Percentiles rank a stretch among this genome's conserved stretches.
phyloP scores from a whole-genome alignment of 495 filamentous ascomycete species.

The Lasiosphaeria ovina region DNA sequence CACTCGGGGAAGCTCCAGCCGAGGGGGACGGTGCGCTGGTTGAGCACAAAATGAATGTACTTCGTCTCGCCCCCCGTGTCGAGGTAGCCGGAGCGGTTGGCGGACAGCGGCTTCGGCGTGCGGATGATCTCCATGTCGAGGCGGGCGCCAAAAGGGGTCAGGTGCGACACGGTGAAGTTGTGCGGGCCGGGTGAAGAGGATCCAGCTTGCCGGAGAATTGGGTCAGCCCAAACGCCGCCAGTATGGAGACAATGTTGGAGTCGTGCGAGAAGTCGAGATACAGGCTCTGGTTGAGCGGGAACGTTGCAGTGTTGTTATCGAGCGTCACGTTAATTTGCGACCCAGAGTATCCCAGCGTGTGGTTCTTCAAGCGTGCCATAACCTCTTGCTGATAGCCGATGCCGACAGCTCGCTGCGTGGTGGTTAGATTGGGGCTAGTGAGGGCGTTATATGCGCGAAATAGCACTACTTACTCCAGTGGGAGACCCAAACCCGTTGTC shows the following conservation, averaged over 20 bases:
- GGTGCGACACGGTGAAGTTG: conserved; percentile 52
- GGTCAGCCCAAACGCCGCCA: conserved; percentile 71
- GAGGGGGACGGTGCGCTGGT: conserved; percentile 61
- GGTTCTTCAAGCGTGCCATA: conserved; percentile 55
- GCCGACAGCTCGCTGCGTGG: conserved; percentile 51
- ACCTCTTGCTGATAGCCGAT: conserved; percentile 65
- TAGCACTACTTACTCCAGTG: conserved; percentile 37
- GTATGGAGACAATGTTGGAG: conserved; percentile 71
- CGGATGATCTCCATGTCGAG: conserved; percentile 64
- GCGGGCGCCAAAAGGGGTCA: conserved; percentile 60
- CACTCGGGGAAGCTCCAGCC: conserved; percentile 57
- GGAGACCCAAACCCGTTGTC: conserved; percentile 58
- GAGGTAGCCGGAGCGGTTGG: conserved; percentile 39
- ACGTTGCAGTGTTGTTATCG: conserved; percentile 60
- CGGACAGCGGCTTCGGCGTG: conserved; percentile 50
- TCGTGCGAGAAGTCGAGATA: conserved; percentile 89
- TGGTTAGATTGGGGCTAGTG: background rate
- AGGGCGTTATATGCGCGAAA: background rate
- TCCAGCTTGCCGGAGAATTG: conserved; percentile 56
- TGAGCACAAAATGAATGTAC: conserved; percentile 65
- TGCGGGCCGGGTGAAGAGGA: conserved; percentile 44
- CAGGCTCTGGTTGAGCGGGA: conserved; percentile 63
- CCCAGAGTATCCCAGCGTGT: conserved; percentile 49
- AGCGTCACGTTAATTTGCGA: conserved; percentile 67
- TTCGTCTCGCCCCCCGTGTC: conserved; percentile 38